These are phyloP conservation scores for Mycena sp. DNA, from an alignment of 1,284 basidiomycete genomes.

Conservation along the genomic window DNA sequence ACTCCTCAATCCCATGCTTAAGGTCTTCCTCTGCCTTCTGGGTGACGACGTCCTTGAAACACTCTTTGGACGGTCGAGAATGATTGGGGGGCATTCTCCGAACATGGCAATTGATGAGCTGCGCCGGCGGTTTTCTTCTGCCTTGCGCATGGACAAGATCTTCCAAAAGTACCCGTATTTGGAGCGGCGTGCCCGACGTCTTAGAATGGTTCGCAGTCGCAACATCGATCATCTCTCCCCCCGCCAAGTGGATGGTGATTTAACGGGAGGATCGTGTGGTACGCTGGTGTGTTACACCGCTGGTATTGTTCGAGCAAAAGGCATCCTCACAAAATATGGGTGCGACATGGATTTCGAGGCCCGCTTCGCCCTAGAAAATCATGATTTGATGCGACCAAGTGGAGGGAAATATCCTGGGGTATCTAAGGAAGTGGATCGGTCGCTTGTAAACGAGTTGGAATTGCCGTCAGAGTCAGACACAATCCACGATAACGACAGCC, in stretches of 20 bases:
- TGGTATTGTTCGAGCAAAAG: background rate
- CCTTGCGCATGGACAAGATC: no score
- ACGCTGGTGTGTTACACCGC: constrained; percentile 19
- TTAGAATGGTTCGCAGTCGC: constrained; percentile 26
- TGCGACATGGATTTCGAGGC: background rate
- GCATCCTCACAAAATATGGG: background rate
- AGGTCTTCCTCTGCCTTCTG: no score
- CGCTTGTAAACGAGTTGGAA: no score
- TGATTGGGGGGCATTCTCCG: constrained; percentile 41
- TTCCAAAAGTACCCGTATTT: no score
- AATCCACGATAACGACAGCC: no score
- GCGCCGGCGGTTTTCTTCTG: constrained; percentile 44
- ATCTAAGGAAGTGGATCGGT: constrained; percentile 22
- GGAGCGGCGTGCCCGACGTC: constrained; percentile 25
- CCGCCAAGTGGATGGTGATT: constrained; percentile 28
- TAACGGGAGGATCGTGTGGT: constrained; percentile 25
- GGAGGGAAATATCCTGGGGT: constrained; percentile 25
- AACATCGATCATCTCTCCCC: constrained; percentile 34
- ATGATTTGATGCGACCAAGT: constrained; percentile 7
- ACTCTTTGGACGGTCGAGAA: constrained; percentile 36
- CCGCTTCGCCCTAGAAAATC: background rate
- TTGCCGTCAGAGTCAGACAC: no score
- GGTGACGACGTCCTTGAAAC: constrained; percentile 37
- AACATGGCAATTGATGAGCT: constrained; percentile 38
- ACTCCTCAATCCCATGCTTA: no score